Percentiles rank a stretch among this genome's conserved stretches.
phyloP scores from a whole-genome alignment of 495 filamentous ascomycete genomes.

The Annulohypoxylon moriforme region DNA sequence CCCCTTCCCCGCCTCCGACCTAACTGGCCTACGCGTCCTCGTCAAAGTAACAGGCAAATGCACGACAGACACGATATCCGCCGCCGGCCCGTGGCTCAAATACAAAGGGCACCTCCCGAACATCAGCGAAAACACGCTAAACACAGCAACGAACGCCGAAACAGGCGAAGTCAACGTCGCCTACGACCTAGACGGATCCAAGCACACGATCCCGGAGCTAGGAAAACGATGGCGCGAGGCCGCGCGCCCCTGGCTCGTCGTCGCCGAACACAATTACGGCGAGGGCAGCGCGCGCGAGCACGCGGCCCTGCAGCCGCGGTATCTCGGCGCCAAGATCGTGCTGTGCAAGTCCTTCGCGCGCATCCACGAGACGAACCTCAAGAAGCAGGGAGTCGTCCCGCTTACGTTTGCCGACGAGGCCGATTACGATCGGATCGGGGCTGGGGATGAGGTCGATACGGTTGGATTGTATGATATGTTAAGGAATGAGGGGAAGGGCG shows the following conservation, averaged over 20 bases:
- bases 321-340: constrained; percentile 88
- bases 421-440: constrained; percentile 87
- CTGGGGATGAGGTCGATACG: constrained; percentile 83
- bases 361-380: constrained; percentile 98
- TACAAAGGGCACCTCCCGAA: constrained; percentile 99
- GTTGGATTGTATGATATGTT: constrained; percentile 86
- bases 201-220: constrained; percentile 82
- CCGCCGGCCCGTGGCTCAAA: constrained; percentile 96
- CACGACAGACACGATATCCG: constrained; percentile 98
- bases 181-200: constrained; percentile 79
- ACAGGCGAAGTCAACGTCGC: constrained; percentile 93
- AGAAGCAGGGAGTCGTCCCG: constrained; percentile 98
- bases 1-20: constrained; percentile 80
- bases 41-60: constrained; percentile 97
- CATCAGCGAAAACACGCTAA: constrained; percentile 95
- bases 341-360: constrained; percentile 92
- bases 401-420: constrained; percentile 84
- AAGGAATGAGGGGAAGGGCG: constrained; percentile 79
- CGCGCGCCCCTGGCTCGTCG: constrained; percentile 84
- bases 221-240: constrained; percentile 81
- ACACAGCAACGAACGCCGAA: constrained; percentile 89
- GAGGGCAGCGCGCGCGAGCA: constrained; percentile 96
- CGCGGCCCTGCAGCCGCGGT: constrained; percentile 94
- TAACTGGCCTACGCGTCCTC: constrained; percentile 79
- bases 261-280: constrained; percentile 98